Evolutionary conservation across 768 basidiomycete species (phyloP).

Genomic region (Xerocomus brunneocitrinus): DNA sequence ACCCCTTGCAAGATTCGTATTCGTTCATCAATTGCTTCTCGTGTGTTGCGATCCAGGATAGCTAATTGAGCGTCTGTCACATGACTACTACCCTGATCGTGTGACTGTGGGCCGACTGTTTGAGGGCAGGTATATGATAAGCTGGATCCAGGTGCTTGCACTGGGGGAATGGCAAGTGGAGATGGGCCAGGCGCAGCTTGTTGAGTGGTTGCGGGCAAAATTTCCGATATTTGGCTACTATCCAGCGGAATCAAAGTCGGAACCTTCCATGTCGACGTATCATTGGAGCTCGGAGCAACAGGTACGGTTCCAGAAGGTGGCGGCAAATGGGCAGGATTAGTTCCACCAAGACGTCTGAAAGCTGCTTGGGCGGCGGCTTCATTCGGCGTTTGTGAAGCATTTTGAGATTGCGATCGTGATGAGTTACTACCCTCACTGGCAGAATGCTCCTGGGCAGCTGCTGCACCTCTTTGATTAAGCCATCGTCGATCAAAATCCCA

Average conservation of each 20-base stretch:
- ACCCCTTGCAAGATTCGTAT: constrained; percentile 75
- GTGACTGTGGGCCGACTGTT: constrained; percentile 19
- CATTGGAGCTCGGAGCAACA: constrained; percentile 4
- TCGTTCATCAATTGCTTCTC: constrained; percentile 83
- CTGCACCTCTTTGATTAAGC: constrained; percentile 15
- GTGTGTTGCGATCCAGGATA: constrained; percentile 59
- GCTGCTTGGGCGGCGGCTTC: constrained; percentile 68
- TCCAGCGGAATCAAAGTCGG: constrained; percentile 27
- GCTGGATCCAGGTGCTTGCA: neutral
- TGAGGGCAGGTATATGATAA: neutral
- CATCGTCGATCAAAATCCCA: constrained; percentile 47
- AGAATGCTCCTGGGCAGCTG: constrained; percentile 10
- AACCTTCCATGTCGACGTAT: constrained; percentile 19
- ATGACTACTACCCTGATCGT: constrained; percentile 30
- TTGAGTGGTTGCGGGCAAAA: neutral
- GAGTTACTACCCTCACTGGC: neutral
- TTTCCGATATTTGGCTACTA: neutral
- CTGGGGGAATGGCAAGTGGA: neutral
- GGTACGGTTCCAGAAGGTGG: constrained; percentile 7
- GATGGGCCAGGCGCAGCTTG: constrained; percentile 8
- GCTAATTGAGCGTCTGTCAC: constrained; percentile 53
- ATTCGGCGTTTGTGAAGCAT: constrained; percentile 30
- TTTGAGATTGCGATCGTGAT: constrained; percentile 9
- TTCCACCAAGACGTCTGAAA: constrained; percentile 42
- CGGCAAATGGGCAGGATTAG: constrained; percentile 9